These are phyloP conservation scores for Triticum turgidum DNA, from an alignment of 176 grass and related monocot species.

Conservation along the genomic window DNA sequence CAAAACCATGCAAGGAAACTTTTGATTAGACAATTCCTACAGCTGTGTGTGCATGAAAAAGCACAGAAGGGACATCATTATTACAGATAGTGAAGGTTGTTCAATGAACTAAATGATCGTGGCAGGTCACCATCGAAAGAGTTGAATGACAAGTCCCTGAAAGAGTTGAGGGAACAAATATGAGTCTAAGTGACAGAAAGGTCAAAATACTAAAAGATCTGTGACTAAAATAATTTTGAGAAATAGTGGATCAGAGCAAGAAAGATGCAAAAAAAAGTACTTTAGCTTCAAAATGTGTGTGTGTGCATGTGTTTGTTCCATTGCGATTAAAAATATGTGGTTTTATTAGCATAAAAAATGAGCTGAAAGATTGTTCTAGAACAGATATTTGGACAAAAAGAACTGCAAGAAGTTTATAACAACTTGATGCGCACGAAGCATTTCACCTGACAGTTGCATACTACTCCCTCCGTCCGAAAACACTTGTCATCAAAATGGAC, in stretches of 20 bases:
- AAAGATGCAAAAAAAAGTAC: neutral
- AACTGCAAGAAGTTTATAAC: conserved; percentile 14
- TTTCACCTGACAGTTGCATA: neutral
- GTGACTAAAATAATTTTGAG: neutral
- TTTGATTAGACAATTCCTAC: conserved; percentile 25
- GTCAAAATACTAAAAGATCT: neutral
- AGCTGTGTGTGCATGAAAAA: conserved; percentile 31
- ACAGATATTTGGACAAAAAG: neutral
- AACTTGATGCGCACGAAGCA: conserved; percentile 1
- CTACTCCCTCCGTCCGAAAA: neutral
- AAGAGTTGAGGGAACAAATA: neutral
- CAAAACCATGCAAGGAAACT: conserved; percentile 28
- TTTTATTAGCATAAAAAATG: conserved; percentile 25
- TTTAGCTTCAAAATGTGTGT: conserved; percentile 29
- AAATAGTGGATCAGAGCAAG: neutral
- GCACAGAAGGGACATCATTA: conserved; percentile 1
- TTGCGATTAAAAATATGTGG: neutral
- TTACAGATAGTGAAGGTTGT: conserved; percentile 77
- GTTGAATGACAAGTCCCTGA: conserved; percentile 92
- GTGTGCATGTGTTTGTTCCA: neutral
- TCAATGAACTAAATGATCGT: conserved; percentile 74
- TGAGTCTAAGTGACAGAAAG: neutral
- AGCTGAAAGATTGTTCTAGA: conserved; percentile 5
- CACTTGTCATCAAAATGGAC: no score
- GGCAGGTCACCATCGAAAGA: conserved; percentile 68